Base-by-base conservation (phyloP, 495 filamentous ascomycete species). In the Podospora conica region DNA sequence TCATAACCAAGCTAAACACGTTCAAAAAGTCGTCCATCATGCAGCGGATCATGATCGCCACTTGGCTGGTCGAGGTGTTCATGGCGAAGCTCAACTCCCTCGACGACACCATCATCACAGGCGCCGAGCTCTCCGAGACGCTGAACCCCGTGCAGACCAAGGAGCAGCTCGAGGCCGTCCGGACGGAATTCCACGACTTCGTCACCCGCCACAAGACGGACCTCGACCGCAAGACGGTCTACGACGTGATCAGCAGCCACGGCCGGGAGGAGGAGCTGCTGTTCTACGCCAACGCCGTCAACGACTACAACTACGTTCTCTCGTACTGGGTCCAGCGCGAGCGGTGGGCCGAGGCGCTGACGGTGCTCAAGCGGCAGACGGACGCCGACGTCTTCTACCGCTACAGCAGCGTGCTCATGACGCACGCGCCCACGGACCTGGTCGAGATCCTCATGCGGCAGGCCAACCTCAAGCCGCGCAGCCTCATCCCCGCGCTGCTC, bases 321-420 rank as follows among this genome's bases (percentile, higher is more conserved):
- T 88, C 91, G 0, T 98, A 98, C 79, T 98, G 96, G 96, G 89
- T 97, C 24, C 96, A 97, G 75, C 85, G 95, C 63, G 95, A 97
- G 76, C 87, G 92, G 69, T 98, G 95, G 95, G 75, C 85, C n/a
- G 91, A 97, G 68, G 90, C 92, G 5, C 77, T 98, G 69, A 86
- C 87, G 65, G 91, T 97, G 33, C 81, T 98, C 20, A 94, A 96
- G 74, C 88, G 88, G 71, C 95, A 98, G 78, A 95, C 88, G 29
- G 90, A 96, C 56, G 85, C 91, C 0, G 91, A 96, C 60, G 89
- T 96, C 60, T 97, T 98, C 75, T 98, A 98, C 81, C 90, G 90
- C 58, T 96, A 97, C 75, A 91, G 90, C 79, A 96, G 88, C 69
- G 93, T 97, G n/a, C 83, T 98, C 58, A 97, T 98, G 90, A 90